A percentile compares a stretch with the other conserved stretches of the same genome.
phyloP scores from a whole-genome alignment of 352 stramenopile species.

The Globisporangium yorkense region DNA sequence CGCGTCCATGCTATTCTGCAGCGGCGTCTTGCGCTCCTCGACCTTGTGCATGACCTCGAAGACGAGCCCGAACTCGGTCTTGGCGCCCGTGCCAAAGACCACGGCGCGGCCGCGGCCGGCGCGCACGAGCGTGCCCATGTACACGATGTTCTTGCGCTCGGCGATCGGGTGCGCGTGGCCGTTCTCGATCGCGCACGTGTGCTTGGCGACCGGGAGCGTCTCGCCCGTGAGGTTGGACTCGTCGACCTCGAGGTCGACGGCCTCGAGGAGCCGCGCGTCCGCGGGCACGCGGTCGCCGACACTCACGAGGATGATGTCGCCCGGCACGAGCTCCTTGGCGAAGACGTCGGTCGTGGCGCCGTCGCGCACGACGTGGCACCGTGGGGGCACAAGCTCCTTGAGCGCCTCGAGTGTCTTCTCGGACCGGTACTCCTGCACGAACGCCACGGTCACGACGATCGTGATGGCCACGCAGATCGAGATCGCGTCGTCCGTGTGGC shows the following conservation, averaged over 20 bases:
- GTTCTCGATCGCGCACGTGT: conserved; percentile 47
- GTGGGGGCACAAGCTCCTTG: conserved; percentile 74
- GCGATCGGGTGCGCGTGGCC: conserved; percentile 66
- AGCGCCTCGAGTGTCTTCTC: conserved; percentile 85
- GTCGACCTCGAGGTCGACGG: conserved; percentile 86
- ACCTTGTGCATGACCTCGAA: conserved; percentile 93
- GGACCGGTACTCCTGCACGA: conserved; percentile 86
- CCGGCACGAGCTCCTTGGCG: conserved; percentile 73
- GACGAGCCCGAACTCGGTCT: conserved; percentile 95
- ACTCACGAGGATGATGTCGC: conserved; percentile 85
- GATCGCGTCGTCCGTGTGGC: conserved; percentile 94
- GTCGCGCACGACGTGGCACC: conserved; percentile 59
- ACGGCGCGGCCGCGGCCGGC: conserved; percentile 90
- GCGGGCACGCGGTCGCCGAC: conserved; percentile 92
- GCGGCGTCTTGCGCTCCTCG: conserved; percentile 90
- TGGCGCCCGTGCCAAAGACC: conserved; percentile 91
- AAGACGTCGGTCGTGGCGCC: conserved; percentile 54
- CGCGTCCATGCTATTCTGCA: conserved; percentile 95
- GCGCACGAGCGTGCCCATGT: conserved; percentile 95
- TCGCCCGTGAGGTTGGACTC: conserved; percentile 95
- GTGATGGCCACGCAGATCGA: conserved; percentile 94
- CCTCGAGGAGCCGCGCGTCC: conserved; percentile 89
- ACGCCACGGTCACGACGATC: conserved; percentile 97
- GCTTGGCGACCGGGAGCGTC: conserved; percentile 78
- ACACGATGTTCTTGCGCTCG: conserved; percentile 91